Evolutionary conservation across 495 filamentous ascomycete species (phyloP), one percentile per base, ranked within the genome.

Genomic region (Xylaria grammica): DNA sequence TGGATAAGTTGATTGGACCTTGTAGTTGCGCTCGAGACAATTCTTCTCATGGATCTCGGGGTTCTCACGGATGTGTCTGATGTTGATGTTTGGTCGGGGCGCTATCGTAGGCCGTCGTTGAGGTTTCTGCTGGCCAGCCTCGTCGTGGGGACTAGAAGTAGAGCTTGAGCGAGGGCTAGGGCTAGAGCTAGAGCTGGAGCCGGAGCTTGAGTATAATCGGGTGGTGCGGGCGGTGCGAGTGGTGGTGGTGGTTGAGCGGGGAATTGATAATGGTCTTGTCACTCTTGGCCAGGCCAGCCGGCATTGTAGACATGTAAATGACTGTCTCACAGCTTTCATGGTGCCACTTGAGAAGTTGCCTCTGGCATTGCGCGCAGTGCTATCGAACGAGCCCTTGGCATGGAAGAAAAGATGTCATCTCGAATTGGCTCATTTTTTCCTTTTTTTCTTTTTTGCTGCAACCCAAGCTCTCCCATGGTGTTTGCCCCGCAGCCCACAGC

Each of bases 31-130:
- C 55, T 92, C 87, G 59, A 90, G 65, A 74, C 91, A 96, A 74
- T 96, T 99, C 62, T 90, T 80, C 63, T 86, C 79, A 81, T 97
- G 90, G 46, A 95, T 82, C 27, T 88, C 85, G 44, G 87, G 84
- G 75, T 94, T 90, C 59, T 90, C 83, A 55, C 93, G 92, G 75
- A 99, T 96, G 77, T 94, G 88, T 74, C 91, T 97, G 74, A 97
- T 81, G 75, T 97, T 89, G 53, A 93, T 83, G 20, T 79, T 81
- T 8, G 90, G 84, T 70, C 93, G 96, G 7, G 94, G 94, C 15
- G 93, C 94, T 48, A 86, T 90, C 13, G 91, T 82, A 0, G 90
- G 87, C 67, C 85, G 80, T 34, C 54, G 56, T 22, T 50, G 52
- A 36, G 30, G 60, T 15, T 48, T 42, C 27, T 42, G 40, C 45